Conservation (phyloP, 805 yeast species). For the Zygoascus ofunaensis region DNA sequence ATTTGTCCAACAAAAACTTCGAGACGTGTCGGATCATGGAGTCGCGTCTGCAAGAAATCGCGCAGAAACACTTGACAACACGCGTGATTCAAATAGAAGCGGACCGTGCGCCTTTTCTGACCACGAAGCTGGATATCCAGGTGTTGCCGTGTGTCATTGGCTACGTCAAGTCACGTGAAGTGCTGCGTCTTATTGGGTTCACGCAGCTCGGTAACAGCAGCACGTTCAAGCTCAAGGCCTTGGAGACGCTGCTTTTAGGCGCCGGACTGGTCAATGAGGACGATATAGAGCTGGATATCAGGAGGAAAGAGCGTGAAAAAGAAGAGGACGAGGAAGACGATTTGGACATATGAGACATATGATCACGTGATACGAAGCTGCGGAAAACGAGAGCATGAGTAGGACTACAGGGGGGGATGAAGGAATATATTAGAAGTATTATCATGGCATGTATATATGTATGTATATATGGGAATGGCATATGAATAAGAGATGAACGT, state of each 20-base stretch:
- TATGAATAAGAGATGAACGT: too few relatives aligned
- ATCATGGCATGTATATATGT: too few relatives aligned
- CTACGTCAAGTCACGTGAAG: slow-evolving; percentile 52
- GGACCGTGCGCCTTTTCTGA: slow-evolving; percentile 62
- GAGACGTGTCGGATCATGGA: slow-evolving; percentile 54
- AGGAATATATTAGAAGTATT: too few relatives aligned
- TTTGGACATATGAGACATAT: background rate
- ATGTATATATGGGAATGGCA: too few relatives aligned
- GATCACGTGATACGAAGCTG: too few relatives aligned
- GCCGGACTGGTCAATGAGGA: slow-evolving; percentile 10
- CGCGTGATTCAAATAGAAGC: slow-evolving; percentile 44
- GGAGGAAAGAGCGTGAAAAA: background rate
- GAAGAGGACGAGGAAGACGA: background rate
- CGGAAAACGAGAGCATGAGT: too few relatives aligned
- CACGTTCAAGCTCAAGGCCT: slow-evolving; percentile 37
- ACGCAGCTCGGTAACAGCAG: slow-evolving; percentile 43
- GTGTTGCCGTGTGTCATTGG: slow-evolving; percentile 63
- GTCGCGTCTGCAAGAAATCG: slow-evolving; percentile 34
- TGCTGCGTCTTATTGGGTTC: slow-evolving; percentile 58
- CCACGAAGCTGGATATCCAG: slow-evolving; percentile 50
- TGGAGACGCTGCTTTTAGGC: slow-evolving; percentile 35
- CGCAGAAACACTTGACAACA: slow-evolving; percentile 50
- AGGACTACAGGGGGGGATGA: too few relatives aligned
- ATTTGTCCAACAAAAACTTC: slow-evolving; percentile 56
- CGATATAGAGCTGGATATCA: background rate